A percentile compares a stretch with the other conserved stretches of the same genome.
Conservation (phyloP, 1,139 yeast species). For the Insectozyma bohioensis region DNA sequence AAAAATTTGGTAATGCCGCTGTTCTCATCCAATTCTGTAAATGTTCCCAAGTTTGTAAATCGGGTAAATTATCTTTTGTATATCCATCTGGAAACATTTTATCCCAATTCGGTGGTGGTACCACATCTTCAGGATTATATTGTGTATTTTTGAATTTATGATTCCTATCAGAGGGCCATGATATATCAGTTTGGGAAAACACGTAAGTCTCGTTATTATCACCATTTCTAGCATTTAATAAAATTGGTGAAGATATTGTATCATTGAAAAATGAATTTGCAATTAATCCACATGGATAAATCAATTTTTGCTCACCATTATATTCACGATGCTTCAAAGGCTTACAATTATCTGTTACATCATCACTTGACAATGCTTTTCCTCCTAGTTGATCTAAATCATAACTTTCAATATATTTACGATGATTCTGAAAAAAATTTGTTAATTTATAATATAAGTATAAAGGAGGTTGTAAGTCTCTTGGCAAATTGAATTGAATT, state of each 20-base stretch:
- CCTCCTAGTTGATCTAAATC: conserved; percentile 69
- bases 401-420: conserved; percentile 71
- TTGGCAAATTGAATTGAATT: conserved; percentile 59
- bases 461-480: conserved; percentile 57
- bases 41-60: conserved; percentile 41
- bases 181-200: conserved; percentile 70
- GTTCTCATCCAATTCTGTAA: conserved; percentile 84
- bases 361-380: conserved; percentile 47
- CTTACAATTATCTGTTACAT: conserved; percentile 54
- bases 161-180: conserved; percentile 81
- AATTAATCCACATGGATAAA: conserved; percentile 92
- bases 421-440: conserved; percentile 74
- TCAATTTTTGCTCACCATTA: conserved; percentile 37
- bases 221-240: conserved; percentile 41
- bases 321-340: conserved; percentile 47
- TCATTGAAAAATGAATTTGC: conserved; percentile 94
- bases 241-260: conserved; percentile 57
- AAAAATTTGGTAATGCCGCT: conserved; percentile 70
- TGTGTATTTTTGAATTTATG: conserved; percentile 74
- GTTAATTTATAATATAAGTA: conserved; percentile 69
- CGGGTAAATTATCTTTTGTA: conserved; percentile 80
- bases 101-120: conserved; percentile 95
- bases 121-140: conserved; percentile 70
- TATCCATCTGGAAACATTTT: conserved; percentile 87
- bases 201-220: conserved; percentile 48